Base-by-base conservation (phyloP, 805 yeast genomes). In the Candida mattraensis region DNA sequence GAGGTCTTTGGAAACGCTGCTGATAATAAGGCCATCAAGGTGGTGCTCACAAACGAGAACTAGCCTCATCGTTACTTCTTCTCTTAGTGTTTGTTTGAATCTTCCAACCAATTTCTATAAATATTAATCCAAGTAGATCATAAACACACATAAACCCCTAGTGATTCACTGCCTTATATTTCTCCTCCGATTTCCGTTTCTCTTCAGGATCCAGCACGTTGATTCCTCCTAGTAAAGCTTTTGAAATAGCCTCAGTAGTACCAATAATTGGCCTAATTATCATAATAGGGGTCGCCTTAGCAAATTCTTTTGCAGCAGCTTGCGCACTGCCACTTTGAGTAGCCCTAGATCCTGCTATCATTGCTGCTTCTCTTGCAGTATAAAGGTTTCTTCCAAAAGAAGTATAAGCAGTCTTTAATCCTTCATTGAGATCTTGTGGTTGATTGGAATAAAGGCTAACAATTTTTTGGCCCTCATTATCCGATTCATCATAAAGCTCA, bases 191-290 rank as follows among this genome's bases (percentile, higher is more conserved):
- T 39, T 76, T 78, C 25, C 63, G 56, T 34, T 74, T 68, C 42
- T 80, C 77, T 15, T 69, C 68, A 2, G 88, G 82, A 54, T 87
- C 91, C 21, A 89, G 62, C 43, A 82, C 83, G 54, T 87, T 88
- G 25, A 87, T 79, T 6, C 89, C 70, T 1, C 98, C 98, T 64
- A 87, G 72, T 33, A 89, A 66, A 0, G 95, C 74, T 51, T 80
- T 84, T 5, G 91, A 82, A 5, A 89, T 70, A 0, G 95, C 95
- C 56, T 87, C 96, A 0, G 96, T 84, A 0, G 95, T 87, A 2
- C 97, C 98, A 49, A 89, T 87, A 43, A 87, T 72, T 2, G 97
- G 96, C 27, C 96, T 60, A 2, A 89, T 70, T 11, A 89, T 60
- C 13, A 87, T 80, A 11, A 87, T 76, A 0, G 97, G 97, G 1